Percentiles rank a stretch among this genome's conserved stretches.
Conservation (phyloP, 495 filamentous ascomycete genomes). For the Rhypophila decipiens region DNA sequence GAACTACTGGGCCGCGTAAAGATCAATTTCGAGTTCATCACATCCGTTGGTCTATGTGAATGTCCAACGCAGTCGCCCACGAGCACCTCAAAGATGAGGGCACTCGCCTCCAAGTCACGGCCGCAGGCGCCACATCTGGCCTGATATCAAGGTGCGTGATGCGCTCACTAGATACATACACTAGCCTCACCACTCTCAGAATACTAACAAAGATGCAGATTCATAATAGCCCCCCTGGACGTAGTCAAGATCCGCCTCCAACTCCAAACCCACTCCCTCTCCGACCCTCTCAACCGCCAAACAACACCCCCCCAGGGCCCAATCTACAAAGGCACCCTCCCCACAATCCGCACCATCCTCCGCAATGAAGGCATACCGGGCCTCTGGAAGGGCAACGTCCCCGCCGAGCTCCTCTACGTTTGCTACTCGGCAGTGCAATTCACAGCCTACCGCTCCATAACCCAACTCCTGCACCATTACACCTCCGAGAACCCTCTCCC, state of each 20-base stretch:
- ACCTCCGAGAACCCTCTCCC: constrained; percentile 34
- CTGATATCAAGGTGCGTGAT: constrained; percentile 76
- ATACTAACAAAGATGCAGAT: too few relatives aligned
- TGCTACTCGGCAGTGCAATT: constrained; percentile 86
- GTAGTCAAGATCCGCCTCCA: constrained; percentile 97
- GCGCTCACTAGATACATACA: not conserved
- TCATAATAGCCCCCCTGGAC: constrained; percentile 87
- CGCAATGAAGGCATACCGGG: constrained; percentile 73
- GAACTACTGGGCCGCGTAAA: not conserved
- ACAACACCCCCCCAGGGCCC: constrained; percentile 39
- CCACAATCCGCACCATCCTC: constrained; percentile 70
- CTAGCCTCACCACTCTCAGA: too few relatives aligned
- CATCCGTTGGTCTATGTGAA: constrained; percentile 11
- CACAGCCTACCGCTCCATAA: constrained; percentile 72
- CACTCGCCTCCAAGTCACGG: constrained; percentile 70
- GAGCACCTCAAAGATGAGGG: constrained; percentile 95
- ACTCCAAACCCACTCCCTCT: constrained; percentile 75
- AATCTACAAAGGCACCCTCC: constrained; percentile 71
- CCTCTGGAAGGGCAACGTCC: constrained; percentile 97
- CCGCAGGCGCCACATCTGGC: constrained; percentile 81
- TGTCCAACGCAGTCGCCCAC: constrained; percentile 33
- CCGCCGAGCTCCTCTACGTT: constrained; percentile 89
- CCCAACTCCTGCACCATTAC: constrained; percentile 47
- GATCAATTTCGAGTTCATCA: not conserved
- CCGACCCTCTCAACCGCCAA: constrained; percentile 49